Base-by-base conservation (phyloP, 306 rosid genomes). In the Vigna nakashimae region DNA sequence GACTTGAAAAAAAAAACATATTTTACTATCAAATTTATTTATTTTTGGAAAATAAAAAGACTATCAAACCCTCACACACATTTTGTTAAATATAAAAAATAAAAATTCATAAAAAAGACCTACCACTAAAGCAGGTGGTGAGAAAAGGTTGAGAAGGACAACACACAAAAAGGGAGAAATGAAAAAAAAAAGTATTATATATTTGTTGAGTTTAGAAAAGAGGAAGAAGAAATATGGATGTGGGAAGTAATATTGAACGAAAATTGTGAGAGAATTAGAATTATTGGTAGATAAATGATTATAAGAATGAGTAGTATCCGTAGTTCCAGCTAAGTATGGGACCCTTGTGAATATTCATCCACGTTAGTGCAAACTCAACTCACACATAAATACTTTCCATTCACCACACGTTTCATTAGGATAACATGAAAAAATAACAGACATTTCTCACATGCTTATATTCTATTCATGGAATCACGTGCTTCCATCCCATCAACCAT, bases 281-380 rank as follows among this genome's bases (percentile, higher is more conserved):
- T 3, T 48, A 36, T 34, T 32, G 32, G 12, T 2, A 9, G 43
- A 60, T 28, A 62, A 38, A 13, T 24, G 28, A 34, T 8, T 16
- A 22, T 28, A 73, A n/a, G 77, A 58, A 24, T 73, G 2, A 73
- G 58, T 58, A 46, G 9, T 30, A 59, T 43, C 7, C 9, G 14
- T 16, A 45, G 38, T 74, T 74, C 79, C 51, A 73, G 68, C 78
- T 40, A 38, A 73, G 45, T 9, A 16, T 74, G 78, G 78, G 78
- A 48, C 79, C 70, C 60, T 62, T 48, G 3, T 75, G 11, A 6
- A 32, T 11, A 34, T 32, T 65, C 48, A 52, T 71, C 32, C 75
- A 70, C 32, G 45, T 22, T 32, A n/a, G 5, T 49, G 46, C 49
- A 40, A 34, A 40, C 50, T 14, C 15, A 40, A 3, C 32, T 3